phyloP scores from a whole-genome alignment of 768 basidiomycete species.

The Naematelia encephala region DNA sequence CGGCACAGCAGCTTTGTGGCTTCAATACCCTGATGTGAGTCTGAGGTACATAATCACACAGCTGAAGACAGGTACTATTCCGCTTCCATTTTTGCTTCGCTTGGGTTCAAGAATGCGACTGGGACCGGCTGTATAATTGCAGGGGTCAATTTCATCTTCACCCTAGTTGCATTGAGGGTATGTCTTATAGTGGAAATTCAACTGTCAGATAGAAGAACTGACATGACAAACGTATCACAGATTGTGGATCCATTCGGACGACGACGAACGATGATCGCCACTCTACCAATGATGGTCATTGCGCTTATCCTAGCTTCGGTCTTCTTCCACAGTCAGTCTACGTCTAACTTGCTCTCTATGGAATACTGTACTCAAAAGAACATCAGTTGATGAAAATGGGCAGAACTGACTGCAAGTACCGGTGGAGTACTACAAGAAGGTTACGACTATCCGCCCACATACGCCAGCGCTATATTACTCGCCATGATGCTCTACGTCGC shows the following conservation, averaged over 20 bases:
- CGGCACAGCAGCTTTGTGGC: constrained; percentile 76
- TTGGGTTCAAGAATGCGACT: constrained; percentile 78
- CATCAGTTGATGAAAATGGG: too few relatives aligned
- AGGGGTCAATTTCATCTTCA: constrained; percentile 74
- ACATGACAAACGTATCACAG: constrained; percentile 49
- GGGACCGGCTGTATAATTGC: constrained; percentile 76
- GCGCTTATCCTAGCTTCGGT: constrained; percentile 64
- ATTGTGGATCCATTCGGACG: constrained; percentile 69
- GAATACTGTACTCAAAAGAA: too few relatives aligned
- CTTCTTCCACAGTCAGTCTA: constrained; percentile 64
- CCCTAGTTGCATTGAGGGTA: constrained; percentile 62
- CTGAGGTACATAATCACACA: neutral
- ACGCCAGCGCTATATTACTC: constrained; percentile 67
- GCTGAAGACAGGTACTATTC: constrained; percentile 54
- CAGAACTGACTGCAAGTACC: constrained; percentile 50
- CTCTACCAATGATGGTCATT: constrained; percentile 69
- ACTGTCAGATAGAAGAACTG: neutral
- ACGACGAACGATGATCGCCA: constrained; percentile 66
- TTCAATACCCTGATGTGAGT: constrained; percentile 66
- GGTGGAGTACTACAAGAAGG: constrained; percentile 62
- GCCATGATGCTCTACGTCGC: constrained; percentile 83
- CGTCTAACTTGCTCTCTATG: neutral
- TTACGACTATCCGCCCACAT: constrained; percentile 59
- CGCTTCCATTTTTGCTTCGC: constrained; percentile 72
- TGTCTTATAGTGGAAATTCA: neutral